These are phyloP conservation scores for Lodderomyces parapsilosis DNA, from an alignment of 1,139 yeast species.

Conservation along the genomic window DNA sequence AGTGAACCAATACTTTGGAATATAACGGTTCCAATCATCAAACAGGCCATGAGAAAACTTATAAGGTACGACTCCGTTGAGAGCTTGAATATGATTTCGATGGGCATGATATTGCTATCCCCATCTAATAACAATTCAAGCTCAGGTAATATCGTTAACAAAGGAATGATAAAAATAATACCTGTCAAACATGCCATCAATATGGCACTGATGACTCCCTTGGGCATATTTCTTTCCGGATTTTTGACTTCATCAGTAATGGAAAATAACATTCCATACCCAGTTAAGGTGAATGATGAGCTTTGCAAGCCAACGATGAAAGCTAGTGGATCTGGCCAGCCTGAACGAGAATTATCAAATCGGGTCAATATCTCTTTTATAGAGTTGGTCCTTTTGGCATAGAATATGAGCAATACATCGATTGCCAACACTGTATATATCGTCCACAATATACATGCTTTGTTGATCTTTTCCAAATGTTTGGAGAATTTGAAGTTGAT, in stretches of 20 bases:
- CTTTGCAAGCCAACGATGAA: constrained; percentile 76
- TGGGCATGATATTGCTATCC: constrained; percentile 66
- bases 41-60: constrained; percentile 62
- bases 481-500: constrained; percentile 61
- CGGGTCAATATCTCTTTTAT: constrained; percentile 59
- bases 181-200: constrained; percentile 66
- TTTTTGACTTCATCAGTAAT: constrained; percentile 78
- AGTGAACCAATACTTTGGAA: constrained; percentile 80
- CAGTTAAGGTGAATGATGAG: constrained; percentile 75
- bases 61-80: constrained; percentile 69
- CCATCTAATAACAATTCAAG: constrained; percentile 51
- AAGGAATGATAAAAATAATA: constrained; percentile 66
- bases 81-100: constrained; percentile 63
- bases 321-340: constrained; percentile 68
- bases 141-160: constrained; percentile 71
- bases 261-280: constrained; percentile 80
- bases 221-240: constrained; percentile 77
- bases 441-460: constrained; percentile 70
- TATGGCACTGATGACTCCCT: constrained; percentile 69
- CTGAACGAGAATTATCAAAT: constrained; percentile 69
- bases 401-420: constrained; percentile 59
- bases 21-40: constrained; percentile 68
- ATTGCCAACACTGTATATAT: constrained; percentile 68
- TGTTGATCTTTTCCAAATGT: constrained; percentile 61
- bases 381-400: constrained; percentile 61